Base-by-base conservation (phyloP, 805 yeast genomes). In the Metschnikowia continentalis region DNA sequence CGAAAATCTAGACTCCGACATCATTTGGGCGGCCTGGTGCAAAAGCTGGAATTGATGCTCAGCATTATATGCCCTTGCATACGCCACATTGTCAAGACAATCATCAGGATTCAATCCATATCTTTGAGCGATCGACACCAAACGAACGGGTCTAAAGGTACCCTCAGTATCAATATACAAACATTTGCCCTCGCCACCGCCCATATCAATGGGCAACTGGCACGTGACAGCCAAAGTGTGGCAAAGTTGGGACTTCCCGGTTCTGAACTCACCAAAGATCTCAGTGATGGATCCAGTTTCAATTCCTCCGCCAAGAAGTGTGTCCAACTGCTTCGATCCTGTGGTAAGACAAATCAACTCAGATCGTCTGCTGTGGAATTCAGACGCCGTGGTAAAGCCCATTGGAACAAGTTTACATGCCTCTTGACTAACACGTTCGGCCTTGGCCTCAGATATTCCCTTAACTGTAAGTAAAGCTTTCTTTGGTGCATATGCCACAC, bases 111-210 rank as follows among this genome's bases (percentile, higher is more conserved):
- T 89, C 51, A 94, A 76, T 0, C 97, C 97, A 65, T 87, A 94
- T 59, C 99, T 77, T 64, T 85, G 85, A 2, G 97, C 96, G 57
- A 94, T 90, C 0, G 96, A 84, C 7, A 88, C 87, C 58, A 94
- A 75, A 61, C 99, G 80, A 41, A 85, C 86, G 1, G 98, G 97
- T 65, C 99, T 79, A 67, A 94, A 94, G 1, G 99, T 94, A 17
- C 97, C 97, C 66, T 92, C 99, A 0, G 98, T 92, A 64, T 94
- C 99, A 54, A 94, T 91, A 65, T 88, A 94, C 49, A 94, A 75
- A 68, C 97, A 92, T 69, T 94, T 90, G 33, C 99, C 99, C 72
- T 94, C 99, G 47, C 97, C 99, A 54, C 99, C 99, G 38, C 97
- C 97, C 86, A 88, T 86, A 64, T 91, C 97, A 46, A 92, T 81